These are phyloP conservation scores for Fusarium avenaceum DNA, from an alignment of 2,329 filamentous ascomycete species.

Conservation along the genomic window DNA sequence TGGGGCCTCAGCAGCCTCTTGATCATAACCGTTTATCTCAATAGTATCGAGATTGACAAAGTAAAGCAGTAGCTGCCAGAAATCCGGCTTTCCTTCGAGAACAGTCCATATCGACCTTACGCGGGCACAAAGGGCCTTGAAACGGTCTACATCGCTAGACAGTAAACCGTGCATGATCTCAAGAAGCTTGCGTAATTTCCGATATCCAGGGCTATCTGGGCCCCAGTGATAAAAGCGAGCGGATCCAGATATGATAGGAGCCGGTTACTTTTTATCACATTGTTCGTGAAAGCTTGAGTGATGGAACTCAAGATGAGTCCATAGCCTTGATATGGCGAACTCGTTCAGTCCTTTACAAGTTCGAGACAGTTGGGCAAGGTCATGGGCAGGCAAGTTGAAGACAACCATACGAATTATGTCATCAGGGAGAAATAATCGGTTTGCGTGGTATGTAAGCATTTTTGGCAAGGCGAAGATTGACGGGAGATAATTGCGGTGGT, in stretches of 20 bases:
- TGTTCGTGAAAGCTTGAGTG: neutral
- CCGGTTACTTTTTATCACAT: neutral
- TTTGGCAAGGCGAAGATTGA: neutral
- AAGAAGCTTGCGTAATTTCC: neutral
- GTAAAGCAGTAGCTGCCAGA: neutral
- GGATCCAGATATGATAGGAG: neutral
- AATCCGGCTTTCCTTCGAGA: neutral
- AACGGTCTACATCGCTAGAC: neutral
- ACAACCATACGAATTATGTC: neutral
- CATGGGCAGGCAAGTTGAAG: neutral
- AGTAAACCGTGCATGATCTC: neutral
- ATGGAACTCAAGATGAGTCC: constrained; percentile 6
- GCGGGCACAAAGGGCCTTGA: neutral
- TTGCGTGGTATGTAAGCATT: neutral
- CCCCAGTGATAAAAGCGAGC: neutral
- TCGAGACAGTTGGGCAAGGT: neutral
- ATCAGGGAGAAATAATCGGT: neutral
- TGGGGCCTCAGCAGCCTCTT: no score
- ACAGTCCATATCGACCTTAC: constrained; percentile 4
- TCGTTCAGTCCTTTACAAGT: neutral
- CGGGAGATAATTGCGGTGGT: no score
- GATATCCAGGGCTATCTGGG: neutral
- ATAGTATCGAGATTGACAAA: constrained; percentile 1
- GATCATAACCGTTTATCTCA: neutral
- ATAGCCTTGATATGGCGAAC: neutral